Conservation (phyloP, 306 rosid genomes). For the Potentilla sterilis region DNA sequence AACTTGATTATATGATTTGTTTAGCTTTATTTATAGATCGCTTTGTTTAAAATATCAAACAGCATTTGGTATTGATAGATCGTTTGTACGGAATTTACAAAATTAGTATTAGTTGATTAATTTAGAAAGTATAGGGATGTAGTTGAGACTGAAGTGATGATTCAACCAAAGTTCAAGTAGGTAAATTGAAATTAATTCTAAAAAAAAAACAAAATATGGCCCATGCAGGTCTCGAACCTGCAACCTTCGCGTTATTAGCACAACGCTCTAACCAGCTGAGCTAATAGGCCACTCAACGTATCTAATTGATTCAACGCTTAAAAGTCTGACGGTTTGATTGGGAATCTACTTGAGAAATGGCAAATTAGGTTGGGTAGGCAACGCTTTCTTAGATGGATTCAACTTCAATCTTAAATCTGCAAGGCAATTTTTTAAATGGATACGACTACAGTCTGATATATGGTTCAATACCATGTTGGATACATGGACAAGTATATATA, state of each 20-base stretch:
- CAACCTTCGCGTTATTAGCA: conserved; percentile 76
- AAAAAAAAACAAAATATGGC: not conserved
- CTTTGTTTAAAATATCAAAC: too few relatives aligned
- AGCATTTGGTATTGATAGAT: too few relatives aligned
- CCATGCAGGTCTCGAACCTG: conserved; percentile 63
- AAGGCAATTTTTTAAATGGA: not conserved
- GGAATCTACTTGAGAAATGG: not conserved
- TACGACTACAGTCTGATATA: not conserved
- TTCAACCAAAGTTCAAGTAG: too few relatives aligned
- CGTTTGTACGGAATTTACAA: too few relatives aligned
- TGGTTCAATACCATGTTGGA: not conserved
- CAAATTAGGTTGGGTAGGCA: not conserved
- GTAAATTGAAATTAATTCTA: too few relatives aligned
- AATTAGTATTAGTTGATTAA: too few relatives aligned
- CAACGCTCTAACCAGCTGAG: conserved; percentile 74
- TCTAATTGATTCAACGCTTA: too few relatives aligned
- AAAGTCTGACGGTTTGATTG: too few relatives aligned
- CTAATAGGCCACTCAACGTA: conserved; percentile 30
- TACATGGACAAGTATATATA: not conserved
- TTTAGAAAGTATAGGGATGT: too few relatives aligned
- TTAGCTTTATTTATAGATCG: too few relatives aligned
- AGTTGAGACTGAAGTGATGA: too few relatives aligned
- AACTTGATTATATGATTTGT: too few relatives aligned
- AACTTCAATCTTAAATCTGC: not conserved
- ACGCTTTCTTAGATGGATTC: not conserved